Evolutionary conservation across 257 asterid species (phyloP), one percentile per base, ranked within the genome.

Genomic region (Nicotiana noctiflora): DNA sequence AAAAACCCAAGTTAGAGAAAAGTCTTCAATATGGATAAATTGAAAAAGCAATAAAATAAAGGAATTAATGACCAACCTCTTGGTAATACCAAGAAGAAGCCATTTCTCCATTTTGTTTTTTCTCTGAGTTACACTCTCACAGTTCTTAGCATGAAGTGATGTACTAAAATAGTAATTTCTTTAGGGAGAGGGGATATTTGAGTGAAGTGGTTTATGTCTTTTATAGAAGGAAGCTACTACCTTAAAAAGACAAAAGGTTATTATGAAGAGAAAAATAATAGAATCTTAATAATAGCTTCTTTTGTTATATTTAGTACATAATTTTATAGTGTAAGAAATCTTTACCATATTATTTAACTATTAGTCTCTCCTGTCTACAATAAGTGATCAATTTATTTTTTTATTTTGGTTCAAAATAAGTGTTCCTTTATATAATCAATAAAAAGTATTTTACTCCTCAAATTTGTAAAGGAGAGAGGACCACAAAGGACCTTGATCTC

Each of bases 61-160:
- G 8, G 40, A 32, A 32, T 32, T 32, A 76, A 53, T 32, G n/a
- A 75, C 11, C 61, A 67, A 94, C 98, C 98, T 91, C 90, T 52
- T 90, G 87, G 82, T 86, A 92, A 83, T 83, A 87, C 94, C 92
- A 94, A 9, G 86, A 74, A 75, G 93, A 83, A 83, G 88, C 79
- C 87, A 92, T 85, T 49, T 91, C 98, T 85, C 91, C 93, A 92
- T 90, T 85, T 32, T 25, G 27, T 25, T 74, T 17, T 15, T 13
- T 5, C 13, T 23, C 9, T 49, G 63, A 59, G 62, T 32, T 32
- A 60, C 63, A 65, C 27, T 55, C 72, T 68, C 59, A 56, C 77
- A 82, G 29, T 27, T 6, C 6, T 12, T 63, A 40, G 12, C 61
- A 27, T 1, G n/a, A 5, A 19, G 57, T 49, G 65, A 34, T 66